Evolutionary conservation across 352 stramenopile genomes (phyloP).

Genomic region (Globisporangium iwayamae): DNA sequence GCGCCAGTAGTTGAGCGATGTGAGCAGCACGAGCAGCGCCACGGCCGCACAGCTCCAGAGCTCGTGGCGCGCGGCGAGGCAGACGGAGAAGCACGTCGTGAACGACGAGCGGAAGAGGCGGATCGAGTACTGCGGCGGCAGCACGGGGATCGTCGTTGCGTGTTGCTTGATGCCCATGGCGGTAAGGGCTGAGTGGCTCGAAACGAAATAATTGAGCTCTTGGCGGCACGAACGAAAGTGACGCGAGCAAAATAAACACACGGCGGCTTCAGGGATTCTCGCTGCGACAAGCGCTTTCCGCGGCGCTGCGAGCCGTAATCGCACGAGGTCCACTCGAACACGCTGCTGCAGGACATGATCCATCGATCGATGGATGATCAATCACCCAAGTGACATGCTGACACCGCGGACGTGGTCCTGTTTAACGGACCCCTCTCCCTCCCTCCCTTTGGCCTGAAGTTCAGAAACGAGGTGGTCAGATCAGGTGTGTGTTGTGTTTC

Average conservation of each 20-base stretch:
- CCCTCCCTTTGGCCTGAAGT: neutral
- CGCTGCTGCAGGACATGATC: neutral
- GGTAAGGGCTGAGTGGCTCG: neutral
- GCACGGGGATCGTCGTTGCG: slow-evolving; percentile 29
- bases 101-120: slow-evolving; percentile 77
- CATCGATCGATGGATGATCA: neutral
- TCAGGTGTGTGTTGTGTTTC: neutral
- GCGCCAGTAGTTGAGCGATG: slow-evolving; percentile 86
- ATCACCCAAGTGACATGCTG: neutral
- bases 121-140: slow-evolving; percentile 60
- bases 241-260: neutral
- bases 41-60: slow-evolving; percentile 63
- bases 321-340: neutral
- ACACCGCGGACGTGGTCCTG: slow-evolving; percentile 6
- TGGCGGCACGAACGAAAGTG: slow-evolving; percentile 8
- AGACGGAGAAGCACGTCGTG: slow-evolving; percentile 62
- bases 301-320: neutral
- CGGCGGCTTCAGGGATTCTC: neutral
- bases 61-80: slow-evolving; percentile 39
- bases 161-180: neutral
- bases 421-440: neutral
- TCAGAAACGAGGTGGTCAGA: slow-evolving; percentile 3
- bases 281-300: slow-evolving; percentile 5
- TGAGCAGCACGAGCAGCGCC: slow-evolving; percentile 69
- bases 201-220: neutral